A percentile compares a stretch with the other conserved stretches of the same genome.
phyloP scores from a whole-genome alignment of 163 green algal genomes.

The Coccomyxa subellipsoidea region DNA sequence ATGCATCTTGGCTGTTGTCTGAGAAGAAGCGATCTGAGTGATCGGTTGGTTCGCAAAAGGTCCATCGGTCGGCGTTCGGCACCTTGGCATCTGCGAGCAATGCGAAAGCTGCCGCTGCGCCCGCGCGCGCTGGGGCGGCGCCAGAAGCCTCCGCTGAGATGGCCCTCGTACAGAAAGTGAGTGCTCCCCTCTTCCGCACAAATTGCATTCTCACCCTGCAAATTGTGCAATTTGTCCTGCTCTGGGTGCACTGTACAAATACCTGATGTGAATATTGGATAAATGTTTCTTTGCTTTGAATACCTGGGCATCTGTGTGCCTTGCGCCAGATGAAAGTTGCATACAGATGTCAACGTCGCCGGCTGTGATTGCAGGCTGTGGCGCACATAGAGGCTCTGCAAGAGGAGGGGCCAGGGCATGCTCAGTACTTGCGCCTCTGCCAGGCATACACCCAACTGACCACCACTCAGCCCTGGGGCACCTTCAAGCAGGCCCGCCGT shows the following conservation, averaged over 20 bases:
- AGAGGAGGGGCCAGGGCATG: background rate
- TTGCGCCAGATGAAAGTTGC: too few species aligned
- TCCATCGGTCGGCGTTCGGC: background rate
- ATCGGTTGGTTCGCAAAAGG: background rate
- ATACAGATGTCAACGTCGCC: too few species aligned
- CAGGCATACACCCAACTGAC: background rate
- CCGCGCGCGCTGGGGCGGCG: background rate
- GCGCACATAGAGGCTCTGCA: background rate
- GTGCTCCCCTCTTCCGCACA: too few species aligned
- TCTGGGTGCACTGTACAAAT: too few species aligned
- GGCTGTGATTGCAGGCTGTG: constrained; percentile 6
- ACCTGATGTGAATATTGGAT: too few species aligned
- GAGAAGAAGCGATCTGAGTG: background rate
- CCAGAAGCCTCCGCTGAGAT: background rate
- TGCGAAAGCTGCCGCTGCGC: background rate
- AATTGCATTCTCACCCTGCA: too few species aligned
- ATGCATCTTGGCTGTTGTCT: too few species aligned
- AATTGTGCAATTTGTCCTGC: too few species aligned
- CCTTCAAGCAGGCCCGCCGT: constrained; percentile 6
- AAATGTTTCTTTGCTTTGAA: too few species aligned
- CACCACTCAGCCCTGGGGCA: background rate
- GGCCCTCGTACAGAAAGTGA: background rate
- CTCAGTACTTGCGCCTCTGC: constrained; percentile 9
- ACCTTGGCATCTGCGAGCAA: background rate
- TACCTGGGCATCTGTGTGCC: too few species aligned